These are phyloP conservation scores for Penicillium sp. DNA, from an alignment of 2,329 filamentous ascomycete genomes.

Conservation along the genomic window DNA sequence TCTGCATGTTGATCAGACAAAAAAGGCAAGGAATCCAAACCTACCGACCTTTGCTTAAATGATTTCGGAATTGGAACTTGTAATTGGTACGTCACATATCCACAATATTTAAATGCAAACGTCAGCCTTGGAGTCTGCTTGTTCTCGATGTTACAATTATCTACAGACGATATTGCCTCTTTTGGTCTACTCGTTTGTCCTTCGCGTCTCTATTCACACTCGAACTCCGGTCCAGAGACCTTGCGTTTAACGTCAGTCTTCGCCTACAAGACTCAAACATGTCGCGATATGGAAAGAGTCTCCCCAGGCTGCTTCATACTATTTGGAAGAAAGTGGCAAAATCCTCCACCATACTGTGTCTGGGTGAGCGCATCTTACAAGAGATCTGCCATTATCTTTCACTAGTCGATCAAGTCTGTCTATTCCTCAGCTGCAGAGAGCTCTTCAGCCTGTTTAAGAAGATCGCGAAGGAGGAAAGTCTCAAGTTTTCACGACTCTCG, in stretches of 20 bases:
- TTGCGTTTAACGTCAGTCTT: not conserved
- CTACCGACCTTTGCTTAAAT: not conserved
- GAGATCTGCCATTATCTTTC: conserved; percentile 4
- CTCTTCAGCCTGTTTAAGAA: conserved; percentile 6
- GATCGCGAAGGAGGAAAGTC: conserved; percentile 5
- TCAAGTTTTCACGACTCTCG: conserved; percentile 9
- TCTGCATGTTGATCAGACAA: not conserved
- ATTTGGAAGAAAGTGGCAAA: not conserved
- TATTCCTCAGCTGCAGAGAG: conserved; percentile 14
- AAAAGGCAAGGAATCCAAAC: not conserved
- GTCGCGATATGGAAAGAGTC: not conserved
- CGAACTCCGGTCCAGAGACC: too few species aligned
- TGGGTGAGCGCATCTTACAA: conserved; percentile 7
- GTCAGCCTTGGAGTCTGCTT: not conserved
- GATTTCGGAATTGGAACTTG: not conserved
- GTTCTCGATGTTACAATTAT: not conserved
- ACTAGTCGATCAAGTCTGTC: conserved; percentile 12
- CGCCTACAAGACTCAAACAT: not conserved
- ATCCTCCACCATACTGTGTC: not conserved
- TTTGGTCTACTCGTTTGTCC: not conserved
- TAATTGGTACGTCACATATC: not conserved
- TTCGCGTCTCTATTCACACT: too few species aligned
- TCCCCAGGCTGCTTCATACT: not conserved
- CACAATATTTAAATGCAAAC: not conserved
- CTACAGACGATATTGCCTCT: not conserved